Base-by-base conservation (phyloP, 2,329 filamentous ascomycete genomes). In the Neofusicoccum laricinum region DNA sequence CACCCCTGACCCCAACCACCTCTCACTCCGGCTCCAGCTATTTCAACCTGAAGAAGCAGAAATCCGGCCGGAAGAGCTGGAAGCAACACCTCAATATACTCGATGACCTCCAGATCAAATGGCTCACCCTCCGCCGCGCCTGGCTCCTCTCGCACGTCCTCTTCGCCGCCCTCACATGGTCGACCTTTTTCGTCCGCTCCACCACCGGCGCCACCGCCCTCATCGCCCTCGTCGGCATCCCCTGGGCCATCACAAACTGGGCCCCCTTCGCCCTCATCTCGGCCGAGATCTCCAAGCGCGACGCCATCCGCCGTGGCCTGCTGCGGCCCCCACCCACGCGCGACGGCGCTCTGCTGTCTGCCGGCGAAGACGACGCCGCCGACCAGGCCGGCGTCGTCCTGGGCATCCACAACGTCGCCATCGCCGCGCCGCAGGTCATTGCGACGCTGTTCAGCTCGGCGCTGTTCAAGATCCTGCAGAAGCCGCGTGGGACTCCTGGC, bases 221-320 rank as follows among this genome's bases (percentile, higher is more conserved):
- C 38, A 89, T 97, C 64, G 91, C 88, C 1, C 80, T 95, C 25
- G 88, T 96, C 53, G 94, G 94, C 38, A 88, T 98, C 65, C 93
- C 92, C 1, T 98, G 94, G 94, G 93, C 93, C 21, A 81, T 97
- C 71, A 93, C 93, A 1, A 86, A 96, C 30, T 98, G 94, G 94
- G 94, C 93, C 0, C 94, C 94, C 0, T 98, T 94, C 80, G 93
- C 94, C 43, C 90, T 98, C 70, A 97, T 98, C 74, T 93, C 92
- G 50, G 92, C 92, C 4, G 94, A 98, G 76, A 93, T 98, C 67
- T 91, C 90, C 66, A 90, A 89, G 66, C 88, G 92, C 5, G 91
- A 97, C 73, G 87, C 89, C 30, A 84, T 88, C 53, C 81, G 84
- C 59, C 83, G 86, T 21, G 79, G 82, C 12, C 76, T 80, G 30